These are phyloP conservation scores for Diaporthe sp. DNA, from an alignment of 2,329 filamentous ascomycete genomes.

Conservation along the genomic window DNA sequence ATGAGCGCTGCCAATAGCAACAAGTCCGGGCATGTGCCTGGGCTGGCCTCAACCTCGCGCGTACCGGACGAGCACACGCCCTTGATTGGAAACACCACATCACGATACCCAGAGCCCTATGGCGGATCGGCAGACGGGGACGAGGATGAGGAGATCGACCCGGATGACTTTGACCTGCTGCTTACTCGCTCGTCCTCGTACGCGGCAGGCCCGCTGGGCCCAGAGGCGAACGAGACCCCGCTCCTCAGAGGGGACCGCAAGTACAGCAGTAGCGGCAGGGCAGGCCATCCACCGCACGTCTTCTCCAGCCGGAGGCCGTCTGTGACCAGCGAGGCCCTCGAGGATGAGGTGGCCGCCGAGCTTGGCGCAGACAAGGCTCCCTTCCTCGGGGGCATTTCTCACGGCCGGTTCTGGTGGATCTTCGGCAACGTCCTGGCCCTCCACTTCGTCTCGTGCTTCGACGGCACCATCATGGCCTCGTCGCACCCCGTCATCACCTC, in stretches of 20 bases:
- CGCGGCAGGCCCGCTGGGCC: constrained; percentile 56
- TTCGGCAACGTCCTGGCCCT: constrained; percentile 71
- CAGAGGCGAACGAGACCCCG: constrained; percentile 57
- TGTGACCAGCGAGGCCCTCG: constrained; percentile 32
- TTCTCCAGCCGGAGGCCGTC: constrained; percentile 35
- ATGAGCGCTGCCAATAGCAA: constrained; percentile 10
- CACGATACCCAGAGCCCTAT: constrained; percentile 5
- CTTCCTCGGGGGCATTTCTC: constrained; percentile 63
- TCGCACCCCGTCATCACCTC: constrained; percentile 85
- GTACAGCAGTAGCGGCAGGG: constrained; percentile 45
- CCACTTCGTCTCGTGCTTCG: constrained; percentile 76
- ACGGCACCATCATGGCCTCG: constrained; percentile 85
- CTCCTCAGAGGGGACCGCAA: constrained; percentile 55
- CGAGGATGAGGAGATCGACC: constrained; percentile 46
- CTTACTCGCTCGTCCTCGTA: constrained; percentile 57
- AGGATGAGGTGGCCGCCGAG: constrained; percentile 20
- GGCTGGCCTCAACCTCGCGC: background rate
- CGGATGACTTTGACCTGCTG: constrained; percentile 54
- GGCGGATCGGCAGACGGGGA: constrained; percentile 20
- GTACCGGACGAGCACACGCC: constrained; percentile 39
- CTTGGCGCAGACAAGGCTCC: background rate
- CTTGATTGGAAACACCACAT: constrained; percentile 30
- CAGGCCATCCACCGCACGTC: constrained; percentile 16
- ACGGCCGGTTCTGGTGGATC: constrained; percentile 72
- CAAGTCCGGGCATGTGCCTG: background rate